Conservation (phyloP, 208 protist species). For the Phytomonas sp. region DNA sequence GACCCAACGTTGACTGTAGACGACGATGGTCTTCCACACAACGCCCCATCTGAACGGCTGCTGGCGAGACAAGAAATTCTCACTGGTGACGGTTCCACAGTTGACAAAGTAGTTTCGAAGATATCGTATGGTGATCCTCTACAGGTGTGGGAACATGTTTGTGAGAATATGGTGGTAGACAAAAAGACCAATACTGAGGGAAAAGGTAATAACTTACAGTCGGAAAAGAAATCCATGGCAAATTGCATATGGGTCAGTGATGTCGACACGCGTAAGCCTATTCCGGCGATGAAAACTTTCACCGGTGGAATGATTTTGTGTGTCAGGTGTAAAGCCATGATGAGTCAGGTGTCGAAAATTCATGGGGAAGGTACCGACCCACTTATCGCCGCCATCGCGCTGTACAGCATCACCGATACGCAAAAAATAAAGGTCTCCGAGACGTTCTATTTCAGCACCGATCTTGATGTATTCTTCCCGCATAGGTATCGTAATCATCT, state of each 20-base stretch:
- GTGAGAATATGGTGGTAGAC: background rate
- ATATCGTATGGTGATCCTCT: constrained; percentile 81
- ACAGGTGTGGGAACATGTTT: constrained; percentile 61
- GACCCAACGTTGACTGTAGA: constrained; percentile 57
- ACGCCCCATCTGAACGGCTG: constrained; percentile 44
- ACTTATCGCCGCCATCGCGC: constrained; percentile 39
- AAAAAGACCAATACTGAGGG: constrained; percentile 1
- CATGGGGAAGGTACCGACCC: constrained; percentile 74
- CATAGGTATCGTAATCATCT: constrained; percentile 59
- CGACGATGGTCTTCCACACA: constrained; percentile 64
- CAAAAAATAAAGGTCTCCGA: constrained; percentile 66
- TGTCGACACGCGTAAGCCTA: constrained; percentile 64
- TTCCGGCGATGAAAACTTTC: constrained; percentile 60
- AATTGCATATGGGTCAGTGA: constrained; percentile 61
- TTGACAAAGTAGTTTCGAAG: constrained; percentile 35
- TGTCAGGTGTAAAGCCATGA: constrained; percentile 44
- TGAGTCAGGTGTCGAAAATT: constrained; percentile 44
- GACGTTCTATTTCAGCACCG: constrained; percentile 83
- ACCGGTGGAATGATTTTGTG: constrained; percentile 51
- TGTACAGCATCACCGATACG: constrained; percentile 51
- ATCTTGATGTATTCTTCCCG: constrained; percentile 74
- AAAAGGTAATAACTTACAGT: constrained; percentile 1
- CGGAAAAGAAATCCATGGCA: constrained; percentile 19
- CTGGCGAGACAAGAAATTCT: constrained; percentile 33
- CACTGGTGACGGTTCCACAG: constrained; percentile 19